These are phyloP conservation scores for Trichoderma reesei DNA, from an alignment of 495 filamentous ascomycete genomes.

Conservation along the genomic window DNA sequence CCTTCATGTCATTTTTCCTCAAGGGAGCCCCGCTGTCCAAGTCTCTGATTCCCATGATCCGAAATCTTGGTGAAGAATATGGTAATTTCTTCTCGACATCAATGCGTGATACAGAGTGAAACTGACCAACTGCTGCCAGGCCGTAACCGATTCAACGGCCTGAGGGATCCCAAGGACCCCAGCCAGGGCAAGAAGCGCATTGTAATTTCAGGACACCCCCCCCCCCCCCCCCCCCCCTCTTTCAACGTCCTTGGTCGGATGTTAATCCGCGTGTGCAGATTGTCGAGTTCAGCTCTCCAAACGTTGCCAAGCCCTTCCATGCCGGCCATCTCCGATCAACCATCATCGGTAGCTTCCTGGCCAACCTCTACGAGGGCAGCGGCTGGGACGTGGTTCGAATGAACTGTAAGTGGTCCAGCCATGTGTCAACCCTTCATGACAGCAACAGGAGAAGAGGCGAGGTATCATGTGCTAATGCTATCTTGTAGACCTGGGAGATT, in stretches of 20 bases:
- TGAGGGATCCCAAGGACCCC: conserved; percentile 58
- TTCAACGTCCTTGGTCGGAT: conserved; percentile 20
- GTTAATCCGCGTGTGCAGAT: conserved; percentile 20
- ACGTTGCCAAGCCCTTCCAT: conserved; percentile 61
- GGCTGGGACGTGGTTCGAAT: conserved; percentile 55
- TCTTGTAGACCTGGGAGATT: conserved; percentile 42
- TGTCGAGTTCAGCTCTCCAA: conserved; percentile 50
- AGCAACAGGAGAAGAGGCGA: no score
- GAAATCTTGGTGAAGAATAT: conserved; percentile 49
- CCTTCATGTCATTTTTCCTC: conserved; percentile 78
- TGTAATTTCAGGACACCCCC: neutral
- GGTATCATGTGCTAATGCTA: neutral
- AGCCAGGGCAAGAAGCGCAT: conserved; percentile 62
- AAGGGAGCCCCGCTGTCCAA: conserved; percentile 48
- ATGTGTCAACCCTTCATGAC: no score
- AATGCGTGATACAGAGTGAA: neutral
- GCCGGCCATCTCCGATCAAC: conserved; percentile 58
- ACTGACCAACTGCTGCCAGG: neutral
- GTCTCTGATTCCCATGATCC: conserved; percentile 54
- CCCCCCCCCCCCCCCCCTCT: conserved; percentile 16
- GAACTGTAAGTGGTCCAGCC: conserved; percentile 32
- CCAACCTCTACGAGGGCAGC: conserved; percentile 47
- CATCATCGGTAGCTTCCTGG: conserved; percentile 56
- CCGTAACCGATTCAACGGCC: conserved; percentile 38
- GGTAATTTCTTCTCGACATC: conserved; percentile 37